Base-by-base conservation (phyloP, 805 yeast species). In the Saccharomycopsis sp. region DNA sequence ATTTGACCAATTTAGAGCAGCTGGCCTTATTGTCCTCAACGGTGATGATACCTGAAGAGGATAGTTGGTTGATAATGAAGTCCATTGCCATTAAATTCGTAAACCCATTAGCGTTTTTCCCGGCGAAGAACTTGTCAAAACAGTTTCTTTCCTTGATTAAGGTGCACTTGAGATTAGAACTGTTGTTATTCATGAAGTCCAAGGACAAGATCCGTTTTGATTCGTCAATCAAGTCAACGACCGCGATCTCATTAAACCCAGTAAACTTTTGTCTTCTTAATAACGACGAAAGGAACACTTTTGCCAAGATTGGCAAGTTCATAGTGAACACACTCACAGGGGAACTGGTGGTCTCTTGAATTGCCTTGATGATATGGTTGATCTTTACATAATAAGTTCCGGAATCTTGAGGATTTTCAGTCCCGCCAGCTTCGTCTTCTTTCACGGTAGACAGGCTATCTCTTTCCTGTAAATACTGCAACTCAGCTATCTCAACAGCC, bases 401-500 rank as follows among this genome's bases (percentile, higher is more conserved):
- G 17, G 73, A 70, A 0, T 67, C 72, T 17, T 70, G 73, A 3
- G 67, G 63, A 38, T 63, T 53, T 15, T 56, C 52, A 47, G 47
- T 55, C 23, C 54, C 58, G 7, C 47, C 35, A 3, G 29, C 34
- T 3, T 38, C 51, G 12, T 38, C 64, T 14, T 59, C 53, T 7
- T 56, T 38, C 38, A 29, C 9, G 38, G 38, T 12, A 5, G 38
- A 5, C 38, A 7, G 38, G 15, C 62, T 66, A 9, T 55, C 58
- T 12, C 66, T 59, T 38, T 72, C 70, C 44, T 68, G 65, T 67
- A 77, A 66, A 65, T 77, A 81, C 60, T 85, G 87, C 38, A 72
- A 67, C 66, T 89, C 96, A 0, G 97, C 96, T 34, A 92, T 76
- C 67, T 90, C 97, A 5, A 92, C 86, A 0, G 97, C 97, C 58